Conservation (phyloP, 768 basidiomycete species). For the Rhodotorula kratochvilovae region DNA sequence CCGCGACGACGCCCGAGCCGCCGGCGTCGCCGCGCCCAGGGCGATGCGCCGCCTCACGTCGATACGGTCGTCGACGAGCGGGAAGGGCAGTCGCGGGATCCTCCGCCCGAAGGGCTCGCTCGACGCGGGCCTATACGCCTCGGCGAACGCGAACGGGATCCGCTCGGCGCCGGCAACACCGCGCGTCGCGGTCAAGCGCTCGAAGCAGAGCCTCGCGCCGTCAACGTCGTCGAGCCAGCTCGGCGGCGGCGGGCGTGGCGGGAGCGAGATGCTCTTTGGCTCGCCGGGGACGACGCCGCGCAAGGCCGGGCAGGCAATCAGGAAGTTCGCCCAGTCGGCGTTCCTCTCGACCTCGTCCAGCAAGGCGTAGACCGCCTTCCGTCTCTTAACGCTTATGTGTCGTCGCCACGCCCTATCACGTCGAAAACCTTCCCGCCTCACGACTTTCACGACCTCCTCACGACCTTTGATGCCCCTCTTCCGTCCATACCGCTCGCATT, state of each 20-base stretch:
- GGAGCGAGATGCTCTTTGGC: not conserved
- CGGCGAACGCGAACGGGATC: not conserved
- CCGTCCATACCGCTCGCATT: not conserved
- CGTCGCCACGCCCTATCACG: too few relatives aligned
- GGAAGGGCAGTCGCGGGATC: not conserved
- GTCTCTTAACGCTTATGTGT: not conserved
- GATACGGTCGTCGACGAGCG: slow-evolving; percentile 11
- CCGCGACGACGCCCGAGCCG: slow-evolving; percentile 10
- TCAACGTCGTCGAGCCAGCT: slow-evolving; percentile 4
- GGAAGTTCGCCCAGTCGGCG: slow-evolving; percentile 19
- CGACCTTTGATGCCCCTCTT: not conserved
- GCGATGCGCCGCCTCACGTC: slow-evolving; percentile 27
- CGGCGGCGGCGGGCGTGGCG: not conserved
- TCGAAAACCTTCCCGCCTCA: too few relatives aligned
- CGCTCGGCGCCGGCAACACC: slow-evolving; percentile 10
- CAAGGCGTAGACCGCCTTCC: not conserved
- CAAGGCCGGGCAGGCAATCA: slow-evolving; percentile 7
- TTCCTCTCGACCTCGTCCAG: not conserved
- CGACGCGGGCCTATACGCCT: not conserved
- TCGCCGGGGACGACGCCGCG: not conserved
- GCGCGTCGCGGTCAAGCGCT: not conserved
- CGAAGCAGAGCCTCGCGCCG: not conserved
- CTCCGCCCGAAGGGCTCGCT: not conserved
- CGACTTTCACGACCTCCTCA: not conserved
- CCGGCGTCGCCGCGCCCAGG: not conserved